A percentile compares a stretch with the other conserved stretches of the same genome.
phyloP scores from a whole-genome alignment of 2,329 filamentous ascomycete species.

The Teratosphaeria pseudoeucalypti region DNA sequence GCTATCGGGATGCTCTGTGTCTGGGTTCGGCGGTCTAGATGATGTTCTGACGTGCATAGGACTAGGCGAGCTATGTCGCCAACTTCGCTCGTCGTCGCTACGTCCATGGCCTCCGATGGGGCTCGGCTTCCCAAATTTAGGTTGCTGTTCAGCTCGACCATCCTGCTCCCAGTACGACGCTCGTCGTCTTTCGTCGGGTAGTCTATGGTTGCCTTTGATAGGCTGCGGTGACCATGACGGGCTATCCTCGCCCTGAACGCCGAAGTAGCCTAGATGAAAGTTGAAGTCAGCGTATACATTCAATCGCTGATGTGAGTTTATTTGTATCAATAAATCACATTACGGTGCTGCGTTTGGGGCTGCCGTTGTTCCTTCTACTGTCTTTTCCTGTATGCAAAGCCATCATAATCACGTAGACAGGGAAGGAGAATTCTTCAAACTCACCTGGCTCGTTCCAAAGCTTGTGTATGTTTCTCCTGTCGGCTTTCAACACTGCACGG shows the following conservation, averaged over 20 bases:
- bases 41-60: not conserved
- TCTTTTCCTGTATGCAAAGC: not conserved
- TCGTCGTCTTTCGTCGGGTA: not conserved
- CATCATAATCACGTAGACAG: not conserved
- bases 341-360: not conserved
- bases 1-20: not conserved
- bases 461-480: not conserved
- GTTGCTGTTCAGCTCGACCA: not conserved
- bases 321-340: not conserved
- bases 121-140: slow-evolving; percentile 5
- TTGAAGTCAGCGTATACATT: not conserved
- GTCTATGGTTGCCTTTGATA: not conserved
- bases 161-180: slow-evolving; percentile 1
- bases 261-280: not conserved
- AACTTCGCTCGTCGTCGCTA: not conserved
- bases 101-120: not conserved
- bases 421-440: not conserved
- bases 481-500: not conserved
- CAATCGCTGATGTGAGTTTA: not conserved
- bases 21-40: not conserved
- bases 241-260: not conserved
- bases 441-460: not conserved
- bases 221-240: slow-evolving; percentile 4
- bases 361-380: not conserved
- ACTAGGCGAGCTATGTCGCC: not conserved